These are phyloP conservation scores for Kodamaea leandrae DNA, from an alignment of 805 yeast genomes.

Conservation along the genomic window DNA sequence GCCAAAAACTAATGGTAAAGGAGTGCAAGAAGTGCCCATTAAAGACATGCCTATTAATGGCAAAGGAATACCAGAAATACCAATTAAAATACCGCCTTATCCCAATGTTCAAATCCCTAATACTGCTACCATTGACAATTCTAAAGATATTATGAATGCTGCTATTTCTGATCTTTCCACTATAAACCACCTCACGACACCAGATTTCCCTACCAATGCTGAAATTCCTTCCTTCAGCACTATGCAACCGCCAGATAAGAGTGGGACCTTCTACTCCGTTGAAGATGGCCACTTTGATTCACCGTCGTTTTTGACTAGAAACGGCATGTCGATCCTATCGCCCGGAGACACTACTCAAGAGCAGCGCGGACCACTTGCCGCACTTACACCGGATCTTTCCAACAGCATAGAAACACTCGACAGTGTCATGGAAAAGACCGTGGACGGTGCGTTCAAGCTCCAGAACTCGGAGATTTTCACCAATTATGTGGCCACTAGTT, in stretches of 20 bases:
- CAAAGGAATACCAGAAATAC: too few relatives aligned
- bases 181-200: neutral
- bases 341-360: neutral
- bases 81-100: too few relatives aligned
- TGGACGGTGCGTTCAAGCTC: slow-evolving; percentile 26
- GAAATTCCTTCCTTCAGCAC: too few relatives aligned
- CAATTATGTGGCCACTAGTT: slow-evolving; percentile 16
- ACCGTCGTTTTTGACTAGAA: neutral
- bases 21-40: neutral
- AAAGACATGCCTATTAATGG: neutral
- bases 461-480: slow-evolving; percentile 29
- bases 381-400: slow-evolving; percentile 18
- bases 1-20: neutral
- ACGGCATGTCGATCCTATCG: slow-evolving; percentile 2
- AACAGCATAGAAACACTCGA: slow-evolving; percentile 27
- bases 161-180: neutral
- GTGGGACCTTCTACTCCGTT: neutral
- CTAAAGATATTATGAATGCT: too few relatives aligned
- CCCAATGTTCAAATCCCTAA: too few relatives aligned
- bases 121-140: too few relatives aligned
- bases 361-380: neutral
- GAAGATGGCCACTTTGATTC: neutral
- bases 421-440: slow-evolving; percentile 23
- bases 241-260: neutral
- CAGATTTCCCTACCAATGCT: too few relatives aligned